Percentiles rank a stretch among this genome's conserved stretches.
Evolutionary conservation across 805 yeast species (phyloP).

Genomic region (Grigorovia jiainica): DNA sequence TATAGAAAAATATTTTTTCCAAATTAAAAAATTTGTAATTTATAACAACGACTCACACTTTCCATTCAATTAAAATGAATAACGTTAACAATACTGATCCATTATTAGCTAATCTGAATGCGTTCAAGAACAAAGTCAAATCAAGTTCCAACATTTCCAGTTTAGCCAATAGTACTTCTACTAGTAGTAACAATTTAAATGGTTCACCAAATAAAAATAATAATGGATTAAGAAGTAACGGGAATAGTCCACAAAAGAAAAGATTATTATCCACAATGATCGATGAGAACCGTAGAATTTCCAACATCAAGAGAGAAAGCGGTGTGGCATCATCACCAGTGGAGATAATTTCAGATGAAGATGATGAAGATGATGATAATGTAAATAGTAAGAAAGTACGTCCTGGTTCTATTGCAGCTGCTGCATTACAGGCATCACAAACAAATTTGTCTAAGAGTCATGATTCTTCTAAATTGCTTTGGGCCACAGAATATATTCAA

Average conservation of each 20-base stretch:
- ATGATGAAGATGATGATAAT: slow-evolving; percentile 12
- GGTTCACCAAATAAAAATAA: too few species aligned
- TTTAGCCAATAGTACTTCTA: not conserved
- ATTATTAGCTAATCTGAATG: slow-evolving; percentile 49
- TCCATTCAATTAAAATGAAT: too few species aligned
- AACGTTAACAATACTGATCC: slow-evolving; percentile 26
- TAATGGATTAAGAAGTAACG: slow-evolving; percentile 1
- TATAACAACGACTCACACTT: too few species aligned
- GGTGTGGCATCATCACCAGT: slow-evolving; percentile 1
- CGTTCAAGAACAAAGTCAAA: slow-evolving; percentile 53
- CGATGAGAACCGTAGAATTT: slow-evolving; percentile 14
- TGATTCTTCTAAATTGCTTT: slow-evolving; percentile 74
- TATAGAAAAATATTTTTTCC: too few species aligned
- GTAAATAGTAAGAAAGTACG: slow-evolving; percentile 25
- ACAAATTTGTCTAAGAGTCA: slow-evolving; percentile 34
- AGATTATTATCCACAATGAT: slow-evolving; percentile 2
- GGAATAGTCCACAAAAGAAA: slow-evolving; percentile 12
- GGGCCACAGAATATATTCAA: slow-evolving; percentile 87
- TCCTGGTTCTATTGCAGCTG: slow-evolving; percentile 26
- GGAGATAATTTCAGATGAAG: slow-evolving; percentile 14
- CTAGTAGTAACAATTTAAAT: not conserved
- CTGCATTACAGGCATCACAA: slow-evolving; percentile 23
- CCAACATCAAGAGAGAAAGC: slow-evolving; percentile 4
- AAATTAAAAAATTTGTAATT: too few species aligned
- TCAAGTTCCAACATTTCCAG: slow-evolving; percentile 45